phyloP scores from a whole-genome alignment of 2,329 filamentous ascomycete species.

The Blastomyces silverae region DNA sequence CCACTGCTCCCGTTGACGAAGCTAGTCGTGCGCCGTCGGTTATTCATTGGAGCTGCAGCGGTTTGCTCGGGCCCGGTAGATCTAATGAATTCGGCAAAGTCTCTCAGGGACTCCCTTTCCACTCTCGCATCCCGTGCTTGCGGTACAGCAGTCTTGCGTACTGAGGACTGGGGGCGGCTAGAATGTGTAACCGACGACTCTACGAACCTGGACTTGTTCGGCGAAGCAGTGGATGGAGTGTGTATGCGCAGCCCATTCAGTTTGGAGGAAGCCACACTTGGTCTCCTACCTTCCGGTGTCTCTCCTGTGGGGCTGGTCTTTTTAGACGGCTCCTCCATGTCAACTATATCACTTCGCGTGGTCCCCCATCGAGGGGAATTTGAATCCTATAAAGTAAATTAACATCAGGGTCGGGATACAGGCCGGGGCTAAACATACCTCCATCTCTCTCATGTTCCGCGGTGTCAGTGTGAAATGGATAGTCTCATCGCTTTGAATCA shows the following conservation, averaged over 20 bases:
- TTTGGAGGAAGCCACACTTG: constrained; percentile 19
- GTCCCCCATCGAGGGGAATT: constrained; percentile 32
- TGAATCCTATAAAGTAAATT: constrained; percentile 26
- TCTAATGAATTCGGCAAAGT: constrained; percentile 85
- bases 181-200: constrained; percentile 18
- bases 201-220: constrained; percentile 23
- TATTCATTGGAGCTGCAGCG: constrained; percentile 4
- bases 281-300: constrained; percentile 21
- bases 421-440: constrained; percentile 47
- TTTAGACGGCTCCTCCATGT: constrained; percentile 36
- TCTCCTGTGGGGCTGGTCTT: constrained; percentile 33
- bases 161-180: constrained; percentile 19
- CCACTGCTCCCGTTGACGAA: constrained; percentile 8
- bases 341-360: constrained; percentile 32
- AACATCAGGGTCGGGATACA: constrained; percentile 9
- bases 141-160: constrained; percentile 19
- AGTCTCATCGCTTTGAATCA: constrained; percentile 75
- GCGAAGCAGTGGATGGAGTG: constrained; percentile 22
- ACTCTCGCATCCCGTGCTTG: constrained; percentile 67
- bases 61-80: constrained; percentile 61
- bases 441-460: constrained; percentile 68
- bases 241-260: constrained; percentile 21
- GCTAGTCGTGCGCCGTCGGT: neutral
- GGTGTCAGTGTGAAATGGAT: constrained; percentile 77
- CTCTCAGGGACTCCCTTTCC: constrained; percentile 63